Percentiles rank a stretch among this genome's conserved stretches.
Conservation (phyloP, 2,329 filamentous ascomycete genomes). For the Penicillium sp. region DNA sequence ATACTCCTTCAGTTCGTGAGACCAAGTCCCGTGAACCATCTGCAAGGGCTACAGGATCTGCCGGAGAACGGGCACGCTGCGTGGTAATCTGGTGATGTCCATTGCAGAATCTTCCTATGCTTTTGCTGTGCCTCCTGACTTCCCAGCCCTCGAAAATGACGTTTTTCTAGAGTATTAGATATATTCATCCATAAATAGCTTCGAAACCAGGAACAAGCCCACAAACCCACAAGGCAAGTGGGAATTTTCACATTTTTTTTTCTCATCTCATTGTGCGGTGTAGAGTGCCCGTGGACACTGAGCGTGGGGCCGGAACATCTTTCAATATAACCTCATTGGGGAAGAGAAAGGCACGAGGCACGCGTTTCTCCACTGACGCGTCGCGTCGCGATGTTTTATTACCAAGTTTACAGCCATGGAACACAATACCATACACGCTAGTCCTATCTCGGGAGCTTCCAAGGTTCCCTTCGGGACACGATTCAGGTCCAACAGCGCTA, state of each 20-base stretch:
- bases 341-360: not conserved
- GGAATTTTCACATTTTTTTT: not conserved
- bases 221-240: not conserved
- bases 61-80: slow-evolving; percentile 4
- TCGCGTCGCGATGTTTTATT: slow-evolving; percentile 3
- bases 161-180: not conserved
- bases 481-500: not conserved
- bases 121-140: not conserved
- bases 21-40: not conserved
- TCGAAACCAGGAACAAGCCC: not conserved
- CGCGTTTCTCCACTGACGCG: slow-evolving; percentile 3
- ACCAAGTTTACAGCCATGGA: not conserved
- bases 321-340: slow-evolving; percentile 8
- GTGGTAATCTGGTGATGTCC: slow-evolving; percentile 2
- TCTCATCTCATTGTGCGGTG: slow-evolving; percentile 6
- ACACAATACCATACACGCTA: not conserved
- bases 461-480: not conserved
- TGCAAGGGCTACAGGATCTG: slow-evolving; percentile 7
- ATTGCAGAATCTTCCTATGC: slow-evolving; percentile 5
- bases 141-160: not conserved
- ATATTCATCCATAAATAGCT: not conserved
- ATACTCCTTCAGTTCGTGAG: not conserved
- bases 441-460: not conserved
- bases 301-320: not conserved
- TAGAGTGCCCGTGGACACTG: not conserved